Conservation (phyloP, 78 protist genomes). For the Paulinella micropora region DNA sequence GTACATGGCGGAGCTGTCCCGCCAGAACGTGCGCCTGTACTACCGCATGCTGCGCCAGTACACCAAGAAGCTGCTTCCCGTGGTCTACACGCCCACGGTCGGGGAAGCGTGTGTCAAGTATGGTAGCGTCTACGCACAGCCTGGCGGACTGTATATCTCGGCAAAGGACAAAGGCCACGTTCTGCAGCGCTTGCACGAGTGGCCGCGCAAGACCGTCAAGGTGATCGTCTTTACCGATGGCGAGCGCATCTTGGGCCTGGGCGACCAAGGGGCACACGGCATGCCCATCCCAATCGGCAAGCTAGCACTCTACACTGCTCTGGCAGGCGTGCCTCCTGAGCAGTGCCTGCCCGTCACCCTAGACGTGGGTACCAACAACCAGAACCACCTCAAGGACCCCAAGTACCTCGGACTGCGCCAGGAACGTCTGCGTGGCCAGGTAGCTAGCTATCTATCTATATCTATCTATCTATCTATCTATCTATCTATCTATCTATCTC, state of each 20-base stretch:
- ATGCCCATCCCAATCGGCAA: constrained; percentile 67
- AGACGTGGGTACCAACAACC: constrained; percentile 87
- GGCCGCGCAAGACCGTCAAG: constrained; percentile 23
- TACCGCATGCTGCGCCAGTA: not conserved
- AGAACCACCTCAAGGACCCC: constrained; percentile 4
- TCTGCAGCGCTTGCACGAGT: constrained; percentile 6
- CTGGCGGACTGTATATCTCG: constrained; percentile 35
- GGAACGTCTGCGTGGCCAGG: not conserved
- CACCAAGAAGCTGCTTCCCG: constrained; percentile 29
- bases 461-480: too few species aligned
- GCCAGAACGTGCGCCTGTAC: not conserved
- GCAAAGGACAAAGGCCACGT: constrained; percentile 18
- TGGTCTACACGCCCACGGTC: constrained; percentile 83
- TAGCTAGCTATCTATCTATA: too few species aligned
- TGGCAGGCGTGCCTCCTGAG: constrained; percentile 9
- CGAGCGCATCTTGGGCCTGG: constrained; percentile 92
- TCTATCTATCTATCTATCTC: too few species aligned
- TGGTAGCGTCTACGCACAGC: not conserved
- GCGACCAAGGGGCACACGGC: constrained; percentile 32
- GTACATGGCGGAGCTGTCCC: not conserved
- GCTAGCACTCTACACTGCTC: constrained; percentile 21
- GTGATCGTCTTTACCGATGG: constrained; percentile 91
- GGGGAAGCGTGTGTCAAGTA: constrained; percentile 86
- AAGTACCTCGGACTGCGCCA: constrained; percentile 1
- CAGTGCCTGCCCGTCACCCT: constrained; percentile 71